These are phyloP conservation scores for Pleurozium schreberi DNA, from an alignment of 225 moss, liverwort and hornwort genomes.

Conservation along the genomic window DNA sequence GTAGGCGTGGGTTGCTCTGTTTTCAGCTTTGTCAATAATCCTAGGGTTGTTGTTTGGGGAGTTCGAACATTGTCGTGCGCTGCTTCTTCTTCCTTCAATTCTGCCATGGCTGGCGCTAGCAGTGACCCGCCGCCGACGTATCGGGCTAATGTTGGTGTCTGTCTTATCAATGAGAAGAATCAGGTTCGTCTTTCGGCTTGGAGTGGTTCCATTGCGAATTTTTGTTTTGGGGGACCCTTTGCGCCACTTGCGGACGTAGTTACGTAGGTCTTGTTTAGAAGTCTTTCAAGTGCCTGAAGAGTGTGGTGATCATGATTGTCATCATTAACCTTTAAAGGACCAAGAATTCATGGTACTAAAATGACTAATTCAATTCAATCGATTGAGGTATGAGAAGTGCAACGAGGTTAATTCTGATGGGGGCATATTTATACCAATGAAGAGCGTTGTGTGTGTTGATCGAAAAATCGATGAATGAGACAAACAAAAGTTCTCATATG, in stretches of 20 bases:
- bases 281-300: neutral
- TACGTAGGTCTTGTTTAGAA: neutral
- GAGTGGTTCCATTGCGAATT: neutral
- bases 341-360: neutral
- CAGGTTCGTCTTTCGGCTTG: slow-evolving; percentile 20
- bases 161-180: slow-evolving; percentile 57
- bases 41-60: neutral
- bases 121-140: slow-evolving; percentile 38
- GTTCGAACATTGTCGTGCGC: neutral
- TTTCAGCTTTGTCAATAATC: neutral
- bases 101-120: slow-evolving; percentile 19
- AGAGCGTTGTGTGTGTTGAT: neutral
- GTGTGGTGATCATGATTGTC: neutral
- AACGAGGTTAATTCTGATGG: neutral
- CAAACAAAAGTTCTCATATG: neutral
- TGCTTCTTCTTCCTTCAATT: neutral
- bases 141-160: slow-evolving; percentile 70
- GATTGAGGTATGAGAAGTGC: neutral
- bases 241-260: neutral
- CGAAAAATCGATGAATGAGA: neutral
- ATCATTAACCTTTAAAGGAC: neutral
- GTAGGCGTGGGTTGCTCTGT: neutral
- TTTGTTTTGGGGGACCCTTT: neutral
- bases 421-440: neutral
- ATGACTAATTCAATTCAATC: neutral